A percentile compares a stretch with the other conserved stretches of the same genome.
Evolutionary conservation across 2,329 filamentous ascomycete species (phyloP).

Genomic region (Metarhizium sp.): DNA sequence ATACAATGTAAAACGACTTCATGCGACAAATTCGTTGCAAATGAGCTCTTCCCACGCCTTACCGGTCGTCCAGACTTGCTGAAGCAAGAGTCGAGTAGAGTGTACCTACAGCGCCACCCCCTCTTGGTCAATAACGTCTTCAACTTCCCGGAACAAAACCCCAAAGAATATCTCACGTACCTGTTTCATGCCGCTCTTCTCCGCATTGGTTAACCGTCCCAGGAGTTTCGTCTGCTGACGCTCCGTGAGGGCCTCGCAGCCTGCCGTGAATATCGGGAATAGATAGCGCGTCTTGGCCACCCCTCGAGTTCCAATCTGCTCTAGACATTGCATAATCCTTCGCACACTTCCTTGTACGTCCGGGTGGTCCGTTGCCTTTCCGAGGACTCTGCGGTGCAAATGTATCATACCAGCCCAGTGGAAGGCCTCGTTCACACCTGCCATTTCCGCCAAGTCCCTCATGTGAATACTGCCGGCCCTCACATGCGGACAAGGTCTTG

Average conservation of each 20-base stretch:
- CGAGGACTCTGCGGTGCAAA: conserved; percentile 63
- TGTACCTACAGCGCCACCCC: conserved; percentile 32
- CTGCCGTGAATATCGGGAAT: conserved; percentile 77
- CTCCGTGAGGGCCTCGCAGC: conserved; percentile 57
- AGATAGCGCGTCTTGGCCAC: conserved; percentile 66
- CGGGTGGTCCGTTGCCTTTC: conserved; percentile 43
- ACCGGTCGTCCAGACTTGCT: conserved; percentile 59
- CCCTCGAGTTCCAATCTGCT: conserved; percentile 53
- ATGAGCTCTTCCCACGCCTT: conserved; percentile 60
- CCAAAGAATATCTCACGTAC: conserved; percentile 29
- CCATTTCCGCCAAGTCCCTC: conserved; percentile 52
- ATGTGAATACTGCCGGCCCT: conserved; percentile 39
- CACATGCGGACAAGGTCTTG: conserved; percentile 36
- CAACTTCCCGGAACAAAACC: not conserved
- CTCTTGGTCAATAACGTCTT: not conserved
- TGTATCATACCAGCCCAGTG: conserved; percentile 73
- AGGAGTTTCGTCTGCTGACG: conserved; percentile 51
- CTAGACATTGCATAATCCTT: conserved; percentile 53
- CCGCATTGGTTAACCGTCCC: conserved; percentile 55
- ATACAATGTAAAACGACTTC: conserved; percentile 12
- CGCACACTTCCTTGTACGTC: conserved; percentile 55
- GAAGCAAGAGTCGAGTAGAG: conserved; percentile 55
- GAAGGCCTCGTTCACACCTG: conserved; percentile 67
- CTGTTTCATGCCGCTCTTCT: conserved; percentile 69
- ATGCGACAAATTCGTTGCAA: conserved; percentile 60